Evolutionary conservation across 2,329 filamentous ascomycete species (phyloP), one percentile per base, ranked within the genome.

Genomic region (Pyrenochaeta sp.): DNA sequence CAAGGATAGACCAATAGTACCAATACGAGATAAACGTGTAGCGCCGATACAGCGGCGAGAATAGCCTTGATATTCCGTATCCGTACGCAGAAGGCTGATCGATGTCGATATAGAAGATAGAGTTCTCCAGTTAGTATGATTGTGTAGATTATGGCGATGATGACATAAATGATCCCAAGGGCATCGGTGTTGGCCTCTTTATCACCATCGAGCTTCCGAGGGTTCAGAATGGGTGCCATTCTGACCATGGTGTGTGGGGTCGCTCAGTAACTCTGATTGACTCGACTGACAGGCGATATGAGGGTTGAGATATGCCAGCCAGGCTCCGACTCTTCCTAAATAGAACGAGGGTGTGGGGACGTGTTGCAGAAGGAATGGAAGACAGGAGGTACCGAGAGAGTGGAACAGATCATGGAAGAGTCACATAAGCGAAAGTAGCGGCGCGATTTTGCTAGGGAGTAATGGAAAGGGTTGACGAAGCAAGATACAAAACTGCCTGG

Each of bases 1-100:
- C 66, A 66, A 11, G 71, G 70, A 49, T 76, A 76, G n/a, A 73
- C 74, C 2, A 75, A 55, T 7, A 75, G 55, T 15, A 75, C 72
- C 12, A 75, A 52, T 10, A 73, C 58, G 20, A 75, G 63, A 48
- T 76, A 76, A 17, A 75, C 49, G 45, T 76, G 74, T 14, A 76
- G 68, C 58, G 71, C 65, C n/a, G 60, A 62, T 4, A 75, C 65
- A 12, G 74, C 67, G 18, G 64, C 67, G 33, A 75, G 71, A 35
- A 75, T 60, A 32, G 75, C 60, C 29, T 67, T 68, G 58, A 75
- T 54, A 32, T 63, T 69, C 14, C 74, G 60, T 44, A 76, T 72
- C 14, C 61, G 71, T 39, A 76, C 54, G 41, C 66, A 70, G 46
- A 75, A 74, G 1, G 66, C 62, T 9, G 63, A 58, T 7, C 71